These are phyloP conservation scores for Acanthamoeba rhysodes DNA, from an alignment of 208 protist species.

Conservation along the genomic window DNA sequence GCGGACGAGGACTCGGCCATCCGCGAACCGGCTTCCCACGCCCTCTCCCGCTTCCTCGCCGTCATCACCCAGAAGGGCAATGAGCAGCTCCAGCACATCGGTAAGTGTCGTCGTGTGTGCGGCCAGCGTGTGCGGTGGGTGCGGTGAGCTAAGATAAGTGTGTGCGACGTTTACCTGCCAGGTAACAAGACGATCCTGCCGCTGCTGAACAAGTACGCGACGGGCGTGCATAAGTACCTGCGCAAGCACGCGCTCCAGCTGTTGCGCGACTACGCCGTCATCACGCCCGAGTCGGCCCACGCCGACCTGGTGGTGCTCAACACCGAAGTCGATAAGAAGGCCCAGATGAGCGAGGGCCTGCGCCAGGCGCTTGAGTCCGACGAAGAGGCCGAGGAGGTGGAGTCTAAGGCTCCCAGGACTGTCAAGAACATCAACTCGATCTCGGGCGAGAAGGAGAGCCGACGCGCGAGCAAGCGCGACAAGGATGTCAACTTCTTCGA, in stretches of 20 bases:
- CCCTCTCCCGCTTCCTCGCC: conserved; percentile 56
- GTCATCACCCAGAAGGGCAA: conserved; percentile 26
- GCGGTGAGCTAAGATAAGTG: not conserved
- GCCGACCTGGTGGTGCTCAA: conserved; percentile 46
- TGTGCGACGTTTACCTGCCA: not conserved
- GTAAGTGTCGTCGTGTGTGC: not conserved
- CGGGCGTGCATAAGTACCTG: conserved; percentile 3
- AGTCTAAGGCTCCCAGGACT: not conserved
- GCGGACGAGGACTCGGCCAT: conserved; percentile 41
- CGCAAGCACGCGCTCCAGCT: conserved; percentile 50
- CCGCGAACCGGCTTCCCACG: conserved; percentile 60
- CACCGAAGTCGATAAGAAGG: not conserved
- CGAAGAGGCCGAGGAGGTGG: not conserved
- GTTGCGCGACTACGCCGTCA: conserved; percentile 8
- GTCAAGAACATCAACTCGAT: not conserved
- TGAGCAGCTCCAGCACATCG: conserved; percentile 21
- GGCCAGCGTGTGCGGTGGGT: not conserved
- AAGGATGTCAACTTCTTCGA: conserved; percentile 76
- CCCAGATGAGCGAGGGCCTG: not conserved
- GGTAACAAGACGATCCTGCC: conserved; percentile 53
- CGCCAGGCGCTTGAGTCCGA: not conserved
- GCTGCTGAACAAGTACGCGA: conserved; percentile 31
- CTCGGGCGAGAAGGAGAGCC: not conserved
- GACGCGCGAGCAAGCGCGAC: not conserved
- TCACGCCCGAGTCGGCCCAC: not conserved